Conservation (phyloP, 78 protist species). For the Dictyostelium discoideum region DNA sequence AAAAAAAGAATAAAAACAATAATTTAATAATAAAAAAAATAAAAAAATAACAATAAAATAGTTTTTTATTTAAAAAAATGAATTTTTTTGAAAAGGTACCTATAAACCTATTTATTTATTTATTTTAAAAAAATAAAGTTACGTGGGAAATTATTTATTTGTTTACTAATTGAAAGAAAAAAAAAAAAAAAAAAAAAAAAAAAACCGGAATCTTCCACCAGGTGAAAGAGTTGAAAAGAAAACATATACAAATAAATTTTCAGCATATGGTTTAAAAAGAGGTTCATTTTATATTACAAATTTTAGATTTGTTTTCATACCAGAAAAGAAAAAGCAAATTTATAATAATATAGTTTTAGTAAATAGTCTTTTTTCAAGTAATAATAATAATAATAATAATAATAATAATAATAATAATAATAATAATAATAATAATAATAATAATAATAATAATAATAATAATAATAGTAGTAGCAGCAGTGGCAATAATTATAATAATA, state of each 20-base stretch:
- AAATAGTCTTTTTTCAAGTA: neutral
- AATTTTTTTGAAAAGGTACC: conserved; percentile 20
- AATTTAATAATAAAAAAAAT: neutral
- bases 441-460: neutral
- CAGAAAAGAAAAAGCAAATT: conserved; percentile 6
- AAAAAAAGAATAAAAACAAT: neutral
- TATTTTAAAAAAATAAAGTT: neutral
- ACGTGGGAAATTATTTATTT: neutral
- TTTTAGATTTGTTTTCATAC: conserved; percentile 41
- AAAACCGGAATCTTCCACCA: neutral
- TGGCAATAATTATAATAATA: neutral
- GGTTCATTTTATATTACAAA: conserved; percentile 65
- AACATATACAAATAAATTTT: conserved; percentile 18
- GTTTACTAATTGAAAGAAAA: neutral
- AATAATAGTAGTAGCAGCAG: neutral
- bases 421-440: neutral
- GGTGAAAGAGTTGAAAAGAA: conserved; percentile 65
- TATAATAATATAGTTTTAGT: neutral
- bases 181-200: neutral
- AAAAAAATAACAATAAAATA: neutral
- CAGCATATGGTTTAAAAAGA: conserved; percentile 36
- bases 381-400: neutral
- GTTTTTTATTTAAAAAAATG: neutral
- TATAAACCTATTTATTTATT: neutral
- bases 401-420: too few species aligned